Base-by-base conservation (phyloP, 1,284 basidiomycete genomes). In the Uromyces viciae-fabae region DNA sequence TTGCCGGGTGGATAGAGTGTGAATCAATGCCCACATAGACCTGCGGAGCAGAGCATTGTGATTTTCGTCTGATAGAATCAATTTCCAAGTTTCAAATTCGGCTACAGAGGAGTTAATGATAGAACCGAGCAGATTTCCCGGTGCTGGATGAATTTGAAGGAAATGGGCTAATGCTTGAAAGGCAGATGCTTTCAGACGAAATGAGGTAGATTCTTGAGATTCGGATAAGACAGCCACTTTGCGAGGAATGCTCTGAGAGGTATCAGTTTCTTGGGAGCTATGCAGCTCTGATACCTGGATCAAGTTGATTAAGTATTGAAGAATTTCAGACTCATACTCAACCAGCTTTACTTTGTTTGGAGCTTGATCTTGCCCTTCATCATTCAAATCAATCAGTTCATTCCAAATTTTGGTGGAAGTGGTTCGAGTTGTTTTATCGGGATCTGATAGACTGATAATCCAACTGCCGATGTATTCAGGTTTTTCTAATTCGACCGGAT, bases 381-480 rank as follows among this genome's bases (percentile, higher is more conserved):
- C 17, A 36, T 25, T 79, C 40, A 72, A n/a, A 25, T 74, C 78
- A 54, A 74, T 25, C 25, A 72, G 40, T 31, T 69, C 42, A 28
- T 52, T 43, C 78, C 78, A 81, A 52, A 60, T 52, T 38, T 64
- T 58, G n/a, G 42, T 60, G 46, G 78, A 54, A 38, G 66, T 38
- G 22, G 49, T 31, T 22, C 71, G 54, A 42, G 60, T 56, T 19
- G 69, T 40, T 38, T 66, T 62, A 36, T 81, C 78, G 14, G 78
- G 58, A 56, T 81, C 78, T 38, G 71, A 74, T n/a, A 71, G 49
- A 28, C 56, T 49, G 49, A 81, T 64, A 33, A 81, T 46, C 78
- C 78, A 81, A 49, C 68, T 73, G 9, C 54, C 78, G 31, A 81
- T 36, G 60, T 81, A 81, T 11, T 74, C 69, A 28, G 78, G 58